These are phyloP conservation scores for Brasenia schreberi DNA, from an alignment of 164 flowering plant genomes.

Conservation along the genomic window DNA sequence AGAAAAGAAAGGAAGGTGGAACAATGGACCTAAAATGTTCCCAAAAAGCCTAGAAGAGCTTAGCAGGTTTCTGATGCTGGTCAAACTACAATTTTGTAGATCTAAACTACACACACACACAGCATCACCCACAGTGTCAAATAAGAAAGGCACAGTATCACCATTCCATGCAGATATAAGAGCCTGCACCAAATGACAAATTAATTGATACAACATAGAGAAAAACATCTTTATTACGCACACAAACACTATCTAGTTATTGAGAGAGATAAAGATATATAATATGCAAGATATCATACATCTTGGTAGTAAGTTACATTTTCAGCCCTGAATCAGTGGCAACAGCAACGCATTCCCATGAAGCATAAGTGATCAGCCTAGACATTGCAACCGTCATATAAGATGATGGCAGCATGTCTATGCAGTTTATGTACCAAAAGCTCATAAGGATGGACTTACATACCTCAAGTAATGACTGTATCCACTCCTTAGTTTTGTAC, in stretches of 20 bases:
- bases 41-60: not conserved
- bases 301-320: constrained; percentile 60
- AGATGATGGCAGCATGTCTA: not conserved
- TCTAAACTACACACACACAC: not conserved
- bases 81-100: not conserved
- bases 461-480: constrained; percentile 89
- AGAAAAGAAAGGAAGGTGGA: not conserved
- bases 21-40: not conserved
- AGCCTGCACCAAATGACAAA: constrained; percentile 33
- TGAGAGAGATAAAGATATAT: too few relatives aligned
- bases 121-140: constrained; percentile 57
- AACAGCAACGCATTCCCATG: constrained; percentile 77
- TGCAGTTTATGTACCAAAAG: not conserved
- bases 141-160: constrained; percentile 93
- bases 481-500: constrained; percentile 81
- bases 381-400: not conserved
- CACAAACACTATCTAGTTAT: too few relatives aligned
- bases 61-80: not conserved
- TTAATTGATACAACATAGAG: not conserved
- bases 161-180: constrained; percentile 83
- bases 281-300: constrained; percentile 19
- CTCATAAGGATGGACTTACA: not conserved
- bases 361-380: constrained; percentile 70
- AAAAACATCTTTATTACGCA: too few relatives aligned
- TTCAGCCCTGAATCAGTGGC: constrained; percentile 85